Evolutionary conservation across 2,329 filamentous ascomycete species (phyloP).

Genomic region (Colletotrichum viniferum): DNA sequence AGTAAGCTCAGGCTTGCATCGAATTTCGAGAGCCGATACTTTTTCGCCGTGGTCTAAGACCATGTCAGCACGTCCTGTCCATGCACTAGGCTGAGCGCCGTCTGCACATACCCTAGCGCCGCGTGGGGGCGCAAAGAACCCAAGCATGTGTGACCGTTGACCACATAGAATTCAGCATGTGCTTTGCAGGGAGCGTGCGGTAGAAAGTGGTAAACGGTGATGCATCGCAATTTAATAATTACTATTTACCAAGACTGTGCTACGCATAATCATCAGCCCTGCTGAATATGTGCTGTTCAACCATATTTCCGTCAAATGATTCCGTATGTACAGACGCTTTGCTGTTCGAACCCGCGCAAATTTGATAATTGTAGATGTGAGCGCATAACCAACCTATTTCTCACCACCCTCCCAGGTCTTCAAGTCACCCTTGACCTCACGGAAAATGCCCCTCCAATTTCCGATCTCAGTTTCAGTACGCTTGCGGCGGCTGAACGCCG

Average conservation of each 20-base stretch:
- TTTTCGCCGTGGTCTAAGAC: neutral
- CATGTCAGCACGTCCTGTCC: neutral
- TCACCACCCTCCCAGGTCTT: constrained; percentile 16
- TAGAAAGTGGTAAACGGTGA: neutral
- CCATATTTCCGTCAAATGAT: neutral
- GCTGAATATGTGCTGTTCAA: neutral
- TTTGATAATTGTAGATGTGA: neutral
- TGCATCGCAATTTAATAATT: neutral
- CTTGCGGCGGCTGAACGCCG: constrained; percentile 23
- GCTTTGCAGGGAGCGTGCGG: neutral
- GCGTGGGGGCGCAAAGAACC: neutral
- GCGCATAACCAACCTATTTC: neutral
- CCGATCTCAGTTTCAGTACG: constrained; percentile 24
- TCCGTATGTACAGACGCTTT: neutral
- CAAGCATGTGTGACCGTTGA: neutral
- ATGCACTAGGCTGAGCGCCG: neutral
- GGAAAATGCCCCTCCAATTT: constrained; percentile 26
- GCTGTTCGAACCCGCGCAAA: neutral
- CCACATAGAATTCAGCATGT: neutral
- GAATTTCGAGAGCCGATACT: neutral
- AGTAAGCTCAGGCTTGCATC: neutral
- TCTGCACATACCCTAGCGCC: neutral
- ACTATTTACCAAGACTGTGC: neutral
- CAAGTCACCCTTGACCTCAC: constrained; percentile 24
- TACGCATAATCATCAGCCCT: neutral